Conservation (phyloP, 768 basidiomycete genomes). For the Termitomyces titanicus region DNA sequence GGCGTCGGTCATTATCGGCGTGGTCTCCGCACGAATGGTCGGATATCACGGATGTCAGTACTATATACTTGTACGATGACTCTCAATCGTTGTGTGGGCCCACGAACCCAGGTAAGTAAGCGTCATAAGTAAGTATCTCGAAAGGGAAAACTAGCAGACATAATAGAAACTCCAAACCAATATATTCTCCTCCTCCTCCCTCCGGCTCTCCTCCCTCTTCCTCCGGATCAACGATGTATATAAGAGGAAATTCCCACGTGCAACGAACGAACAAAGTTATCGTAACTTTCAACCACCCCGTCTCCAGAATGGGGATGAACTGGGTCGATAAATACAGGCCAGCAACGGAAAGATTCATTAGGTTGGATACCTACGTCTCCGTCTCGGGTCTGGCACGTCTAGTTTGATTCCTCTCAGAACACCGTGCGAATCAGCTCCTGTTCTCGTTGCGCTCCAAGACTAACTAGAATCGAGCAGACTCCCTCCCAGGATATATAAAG, state of each 20-base stretch:
- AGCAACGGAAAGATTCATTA: neutral
- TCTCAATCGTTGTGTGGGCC: too few relatives aligned
- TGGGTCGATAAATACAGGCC: slow-evolving; percentile 8
- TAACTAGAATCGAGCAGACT: neutral
- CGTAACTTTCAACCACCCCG: neutral
- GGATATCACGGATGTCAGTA: too few relatives aligned
- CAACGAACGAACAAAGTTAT: neutral
- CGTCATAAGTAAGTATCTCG: too few relatives aligned
- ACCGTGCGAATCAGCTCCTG: slow-evolving; percentile 1
- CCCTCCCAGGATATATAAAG: neutral
- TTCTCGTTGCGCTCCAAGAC: neutral
- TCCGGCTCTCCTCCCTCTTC: too few relatives aligned
- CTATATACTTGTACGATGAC: too few relatives aligned
- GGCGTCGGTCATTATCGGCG: too few relatives aligned
- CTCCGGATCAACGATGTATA: neutral
- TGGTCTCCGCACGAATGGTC: too few relatives aligned
- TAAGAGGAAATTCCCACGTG: neutral
- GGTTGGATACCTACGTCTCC: neutral
- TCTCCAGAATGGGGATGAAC: slow-evolving; percentile 1
- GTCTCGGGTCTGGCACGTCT: slow-evolving; percentile 2
- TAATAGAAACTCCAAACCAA: too few relatives aligned
- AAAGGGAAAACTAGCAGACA: too few relatives aligned
- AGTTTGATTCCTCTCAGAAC: neutral
- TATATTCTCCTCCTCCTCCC: too few relatives aligned
- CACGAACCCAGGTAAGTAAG: too few relatives aligned